phyloP scores from a whole-genome alignment of 306 rosid species.

The Prunus davidiana region DNA sequence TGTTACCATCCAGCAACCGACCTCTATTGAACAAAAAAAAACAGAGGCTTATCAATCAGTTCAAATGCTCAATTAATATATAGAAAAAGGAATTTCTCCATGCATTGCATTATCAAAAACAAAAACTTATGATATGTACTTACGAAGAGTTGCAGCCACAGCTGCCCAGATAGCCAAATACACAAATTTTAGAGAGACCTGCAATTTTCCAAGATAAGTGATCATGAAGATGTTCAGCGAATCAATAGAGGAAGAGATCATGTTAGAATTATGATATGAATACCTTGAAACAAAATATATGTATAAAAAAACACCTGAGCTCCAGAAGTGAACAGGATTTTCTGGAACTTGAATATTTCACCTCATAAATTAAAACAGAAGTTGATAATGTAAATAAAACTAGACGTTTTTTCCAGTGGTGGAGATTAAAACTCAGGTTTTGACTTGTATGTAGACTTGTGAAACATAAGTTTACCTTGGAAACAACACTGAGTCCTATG shows the following conservation, averaged over 20 bases:
- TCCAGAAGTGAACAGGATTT: neutral
- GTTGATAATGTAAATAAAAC: neutral
- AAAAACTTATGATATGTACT: slow-evolving; percentile 16
- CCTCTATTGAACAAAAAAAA: slow-evolving; percentile 57
- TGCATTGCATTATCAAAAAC: neutral
- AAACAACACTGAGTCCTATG: slow-evolving; percentile 37
- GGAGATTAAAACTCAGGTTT: neutral
- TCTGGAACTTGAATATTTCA: neutral
- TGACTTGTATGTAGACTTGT: neutral
- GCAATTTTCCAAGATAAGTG: slow-evolving; percentile 17
- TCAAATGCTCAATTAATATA: neutral
- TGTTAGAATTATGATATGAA: neutral
- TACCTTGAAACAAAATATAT: neutral
- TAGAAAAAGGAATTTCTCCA: neutral
- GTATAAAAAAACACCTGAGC: neutral
- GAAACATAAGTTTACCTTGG: slow-evolving; percentile 46
- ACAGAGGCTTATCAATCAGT: neutral
- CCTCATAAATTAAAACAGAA: neutral
- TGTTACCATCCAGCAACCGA: slow-evolving; percentile 82
- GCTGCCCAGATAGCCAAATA: slow-evolving; percentile 63
- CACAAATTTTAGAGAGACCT: slow-evolving; percentile 67
- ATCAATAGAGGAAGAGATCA: neutral
- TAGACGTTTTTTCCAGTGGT: neutral
- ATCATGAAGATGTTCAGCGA: neutral
- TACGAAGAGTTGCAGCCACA: slow-evolving; percentile 70